phyloP scores from a whole-genome alignment of 495 filamentous ascomycete species.

The Penicillium desertorum region DNA sequence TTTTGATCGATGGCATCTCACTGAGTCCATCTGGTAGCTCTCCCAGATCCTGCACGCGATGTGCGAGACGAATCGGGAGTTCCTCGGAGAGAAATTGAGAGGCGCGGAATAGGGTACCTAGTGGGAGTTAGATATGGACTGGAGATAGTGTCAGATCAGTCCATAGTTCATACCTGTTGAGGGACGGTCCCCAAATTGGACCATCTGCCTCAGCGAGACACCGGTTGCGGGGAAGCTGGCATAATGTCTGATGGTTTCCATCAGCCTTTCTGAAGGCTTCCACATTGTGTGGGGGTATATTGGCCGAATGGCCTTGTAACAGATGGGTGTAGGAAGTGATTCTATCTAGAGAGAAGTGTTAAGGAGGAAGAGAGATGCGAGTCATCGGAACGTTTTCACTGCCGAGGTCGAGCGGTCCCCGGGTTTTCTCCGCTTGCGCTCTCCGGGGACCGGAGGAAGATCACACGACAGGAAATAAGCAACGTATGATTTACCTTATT shows the following conservation, averaged over 20 bases:
- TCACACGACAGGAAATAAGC: conserved; percentile 10
- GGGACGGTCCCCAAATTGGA: conserved; percentile 92
- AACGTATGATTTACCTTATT: neutral
- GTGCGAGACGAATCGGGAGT: conserved; percentile 92
- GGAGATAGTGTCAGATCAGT: neutral
- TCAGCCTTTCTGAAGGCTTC: conserved; percentile 85
- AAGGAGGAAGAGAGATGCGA: conserved; percentile 14
- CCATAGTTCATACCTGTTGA: conserved; percentile 68
- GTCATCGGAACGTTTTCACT: conserved; percentile 20
- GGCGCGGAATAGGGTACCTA: conserved; percentile 92
- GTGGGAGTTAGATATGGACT: conserved; percentile 6
- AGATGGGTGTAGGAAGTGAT: conserved; percentile 2
- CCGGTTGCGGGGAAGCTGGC: conserved; percentile 95
- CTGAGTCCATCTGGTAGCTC: conserved; percentile 95
- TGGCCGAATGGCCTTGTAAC: conserved; percentile 34
- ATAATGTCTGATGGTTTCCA: conserved; percentile 99
- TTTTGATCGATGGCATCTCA: conserved; percentile 96
- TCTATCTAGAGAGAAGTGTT: conserved; percentile 10
- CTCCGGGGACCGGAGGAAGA: conserved; percentile 27
- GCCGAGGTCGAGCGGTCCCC: conserved; percentile 29
- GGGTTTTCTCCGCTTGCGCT: conserved; percentile 16
- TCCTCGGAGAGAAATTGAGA: conserved; percentile 99
- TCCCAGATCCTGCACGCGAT: conserved; percentile 89
- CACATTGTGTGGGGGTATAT: conserved; percentile 62
- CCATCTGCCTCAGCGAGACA: conserved; percentile 96